phyloP scores from a whole-genome alignment of 108 stramenopile species.

The Skeletonema costatum region DNA sequence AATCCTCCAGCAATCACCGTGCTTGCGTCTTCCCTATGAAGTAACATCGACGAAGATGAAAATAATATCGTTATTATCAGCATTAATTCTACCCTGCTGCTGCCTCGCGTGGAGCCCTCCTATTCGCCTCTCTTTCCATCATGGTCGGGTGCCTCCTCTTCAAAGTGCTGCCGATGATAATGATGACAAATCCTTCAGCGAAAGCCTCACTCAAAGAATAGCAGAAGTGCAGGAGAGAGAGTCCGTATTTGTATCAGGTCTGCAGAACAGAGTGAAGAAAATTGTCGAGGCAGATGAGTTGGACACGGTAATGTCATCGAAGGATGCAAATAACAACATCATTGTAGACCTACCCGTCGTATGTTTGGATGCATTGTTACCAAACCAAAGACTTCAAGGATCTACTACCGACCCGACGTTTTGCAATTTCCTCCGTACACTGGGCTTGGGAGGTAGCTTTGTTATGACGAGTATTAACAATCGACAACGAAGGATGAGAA shows the following conservation, averaged over 20 bases:
- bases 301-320: not conserved
- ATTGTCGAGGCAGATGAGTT: conserved; percentile 16
- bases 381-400: conserved; percentile 56
- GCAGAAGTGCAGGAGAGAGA: conserved; percentile 6
- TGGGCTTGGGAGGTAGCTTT: conserved; percentile 65
- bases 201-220: conserved; percentile 10
- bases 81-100: too few relatives aligned
- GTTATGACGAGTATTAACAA: conserved; percentile 60
- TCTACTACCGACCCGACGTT: conserved; percentile 67
- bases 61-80: too few relatives aligned
- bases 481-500: conserved; percentile 44
- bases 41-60: too few relatives aligned
- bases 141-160: too few relatives aligned
- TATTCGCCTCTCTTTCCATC: too few relatives aligned
- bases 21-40: too few relatives aligned
- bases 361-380: conserved; percentile 60
- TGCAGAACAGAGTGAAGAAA: conserved; percentile 19
- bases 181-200: not conserved
- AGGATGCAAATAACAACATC: not conserved
- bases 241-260: conserved; percentile 18
- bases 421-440: conserved; percentile 38
- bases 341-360: conserved; percentile 52
- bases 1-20: too few relatives aligned
- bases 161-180: not conserved
- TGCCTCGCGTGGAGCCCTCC: too few relatives aligned